These are phyloP conservation scores for Phylloporus sp. DNA, from an alignment of 768 basidiomycete species.

Conservation along the genomic window DNA sequence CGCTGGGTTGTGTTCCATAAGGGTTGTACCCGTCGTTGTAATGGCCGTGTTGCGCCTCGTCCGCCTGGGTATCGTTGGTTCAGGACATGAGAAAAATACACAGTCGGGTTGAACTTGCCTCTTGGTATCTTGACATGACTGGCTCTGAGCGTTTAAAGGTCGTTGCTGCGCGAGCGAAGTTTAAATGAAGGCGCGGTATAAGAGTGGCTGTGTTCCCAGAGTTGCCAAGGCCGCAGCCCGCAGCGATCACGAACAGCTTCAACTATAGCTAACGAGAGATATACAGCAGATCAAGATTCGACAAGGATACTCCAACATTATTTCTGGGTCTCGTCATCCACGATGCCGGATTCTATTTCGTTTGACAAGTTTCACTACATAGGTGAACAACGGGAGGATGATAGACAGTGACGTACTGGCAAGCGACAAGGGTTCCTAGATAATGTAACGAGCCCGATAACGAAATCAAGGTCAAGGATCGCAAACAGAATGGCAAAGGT, in stretches of 20 bases:
- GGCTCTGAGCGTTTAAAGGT: constrained; percentile 1
- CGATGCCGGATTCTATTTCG: background rate
- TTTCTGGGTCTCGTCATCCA: background rate
- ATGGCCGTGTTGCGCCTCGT: constrained; percentile 58
- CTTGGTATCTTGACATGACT: constrained; percentile 43
- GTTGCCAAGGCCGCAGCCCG: background rate
- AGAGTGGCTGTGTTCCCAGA: constrained; percentile 9
- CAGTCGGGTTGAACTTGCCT: constrained; percentile 29
- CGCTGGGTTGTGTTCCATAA: constrained; percentile 36
- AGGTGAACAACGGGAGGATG: background rate
- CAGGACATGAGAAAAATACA: background rate
- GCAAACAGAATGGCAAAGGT: constrained; percentile 13
- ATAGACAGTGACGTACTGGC: constrained; percentile 6
- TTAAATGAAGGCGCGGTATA: background rate
- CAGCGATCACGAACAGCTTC: background rate
- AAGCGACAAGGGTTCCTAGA: constrained; percentile 9
- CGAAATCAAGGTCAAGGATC: constrained; percentile 16
- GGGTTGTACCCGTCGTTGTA: constrained; percentile 68
- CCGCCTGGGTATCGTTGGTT: constrained; percentile 40
- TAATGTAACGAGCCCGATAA: constrained; percentile 7
- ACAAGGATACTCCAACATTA: no score
- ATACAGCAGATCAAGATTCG: background rate
- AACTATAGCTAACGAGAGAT: background rate
- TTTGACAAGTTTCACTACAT: background rate
- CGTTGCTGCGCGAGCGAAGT: background rate